Evolutionary conservation across 208 protist species (phyloP).

Genomic region (Porcisia hertigi): DNA sequence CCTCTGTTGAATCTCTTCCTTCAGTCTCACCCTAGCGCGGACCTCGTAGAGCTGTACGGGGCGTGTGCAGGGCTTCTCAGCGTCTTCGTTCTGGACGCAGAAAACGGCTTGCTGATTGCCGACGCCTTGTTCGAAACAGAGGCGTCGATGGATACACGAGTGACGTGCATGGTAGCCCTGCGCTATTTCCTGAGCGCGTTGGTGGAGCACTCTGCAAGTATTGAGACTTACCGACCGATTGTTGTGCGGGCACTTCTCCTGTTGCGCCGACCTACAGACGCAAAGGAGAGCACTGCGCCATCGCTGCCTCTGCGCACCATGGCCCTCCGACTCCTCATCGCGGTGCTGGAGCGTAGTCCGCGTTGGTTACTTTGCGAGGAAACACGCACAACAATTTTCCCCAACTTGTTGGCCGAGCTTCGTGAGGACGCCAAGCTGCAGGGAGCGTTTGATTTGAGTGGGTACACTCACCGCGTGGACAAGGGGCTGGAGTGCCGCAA

Average conservation of each 20-base stretch:
- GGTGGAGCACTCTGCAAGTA: constrained; percentile 18
- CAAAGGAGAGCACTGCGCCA: constrained; percentile 28
- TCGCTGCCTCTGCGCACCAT: constrained; percentile 32
- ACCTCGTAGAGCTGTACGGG: constrained; percentile 35
- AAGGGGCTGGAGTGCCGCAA: constrained; percentile 94
- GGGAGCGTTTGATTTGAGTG: constrained; percentile 84
- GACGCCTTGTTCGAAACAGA: constrained; percentile 8
- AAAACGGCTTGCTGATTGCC: constrained; percentile 16
- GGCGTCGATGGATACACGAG: constrained; percentile 17
- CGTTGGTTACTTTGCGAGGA: constrained; percentile 43
- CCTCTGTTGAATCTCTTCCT: constrained; percentile 34
- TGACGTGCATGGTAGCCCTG: constrained; percentile 37
- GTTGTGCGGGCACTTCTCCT: constrained; percentile 24
- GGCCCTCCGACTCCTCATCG: constrained; percentile 43
- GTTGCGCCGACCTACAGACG: constrained; percentile 11
- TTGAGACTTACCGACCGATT: constrained; percentile 20
- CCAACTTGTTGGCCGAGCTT: constrained; percentile 30
- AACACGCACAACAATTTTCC: constrained; percentile 21
- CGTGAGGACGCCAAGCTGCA: constrained; percentile 47
- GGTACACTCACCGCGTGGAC: constrained; percentile 94
- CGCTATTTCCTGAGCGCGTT: constrained; percentile 26
- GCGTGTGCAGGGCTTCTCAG: constrained; percentile 37
- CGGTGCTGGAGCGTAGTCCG: constrained; percentile 33
- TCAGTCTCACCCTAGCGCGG: constrained; percentile 18
- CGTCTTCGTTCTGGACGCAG: constrained; percentile 22